These are phyloP conservation scores for Cordyceps militaris DNA, from an alignment of 2,329 filamentous ascomycete species.

Conservation along the genomic window DNA sequence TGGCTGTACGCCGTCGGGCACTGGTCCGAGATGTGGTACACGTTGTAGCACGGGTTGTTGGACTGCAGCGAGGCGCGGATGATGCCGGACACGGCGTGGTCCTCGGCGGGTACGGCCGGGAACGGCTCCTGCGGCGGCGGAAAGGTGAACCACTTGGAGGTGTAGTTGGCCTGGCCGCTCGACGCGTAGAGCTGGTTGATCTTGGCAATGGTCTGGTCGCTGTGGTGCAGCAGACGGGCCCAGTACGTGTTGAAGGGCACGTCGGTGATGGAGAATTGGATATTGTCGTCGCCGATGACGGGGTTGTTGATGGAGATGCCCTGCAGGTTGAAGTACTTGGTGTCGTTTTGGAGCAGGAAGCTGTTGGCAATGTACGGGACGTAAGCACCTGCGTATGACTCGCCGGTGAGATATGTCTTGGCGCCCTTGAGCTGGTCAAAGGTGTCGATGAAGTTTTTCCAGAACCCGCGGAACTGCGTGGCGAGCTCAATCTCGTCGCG, in stretches of 20 bases:
- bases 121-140: constrained; percentile 55
- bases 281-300: constrained; percentile 44
- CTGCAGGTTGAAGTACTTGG: constrained; percentile 58
- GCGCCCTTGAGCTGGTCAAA: constrained; percentile 51
- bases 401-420: constrained; percentile 64
- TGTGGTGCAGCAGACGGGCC: constrained; percentile 54
- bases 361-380: constrained; percentile 67
- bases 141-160: constrained; percentile 57
- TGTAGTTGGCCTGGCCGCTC: constrained; percentile 57
- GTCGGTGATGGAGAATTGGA: constrained; percentile 41
- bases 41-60: constrained; percentile 69
- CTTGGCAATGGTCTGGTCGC: constrained; percentile 47
- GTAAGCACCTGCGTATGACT: constrained; percentile 60
- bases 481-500: constrained; percentile 58
- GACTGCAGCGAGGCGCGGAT: constrained; percentile 42
- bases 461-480: constrained; percentile 62
- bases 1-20: constrained; percentile 67
- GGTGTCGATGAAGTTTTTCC: constrained; percentile 63
- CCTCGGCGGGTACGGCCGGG: constrained; percentile 47
- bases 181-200: constrained; percentile 44
- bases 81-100: constrained; percentile 48
- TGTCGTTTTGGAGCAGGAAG: constrained; percentile 62
- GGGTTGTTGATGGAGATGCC: constrained; percentile 71
- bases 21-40: constrained; percentile 65
- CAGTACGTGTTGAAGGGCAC: constrained; percentile 56